Conservation (phyloP, 1,284 basidiomycete genomes). For the Trichosporon ovoides region DNA sequence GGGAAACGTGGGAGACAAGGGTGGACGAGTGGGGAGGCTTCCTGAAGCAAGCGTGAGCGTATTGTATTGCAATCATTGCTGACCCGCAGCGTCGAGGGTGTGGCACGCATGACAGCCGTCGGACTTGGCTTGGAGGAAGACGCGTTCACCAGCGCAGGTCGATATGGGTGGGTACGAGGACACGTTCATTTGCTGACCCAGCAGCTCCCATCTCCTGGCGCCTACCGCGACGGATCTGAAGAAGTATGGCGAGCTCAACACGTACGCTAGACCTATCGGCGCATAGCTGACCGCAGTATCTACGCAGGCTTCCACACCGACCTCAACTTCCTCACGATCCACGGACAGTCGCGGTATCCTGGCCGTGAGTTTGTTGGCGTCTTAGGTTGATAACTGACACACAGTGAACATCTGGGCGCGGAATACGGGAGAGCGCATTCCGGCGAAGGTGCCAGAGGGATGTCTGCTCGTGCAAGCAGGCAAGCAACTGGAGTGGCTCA, state of each 20-base stretch:
- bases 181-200: not conserved
- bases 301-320: constrained; percentile 79
- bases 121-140: constrained; percentile 67
- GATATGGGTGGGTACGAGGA: constrained; percentile 62
- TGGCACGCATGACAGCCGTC: constrained; percentile 74
- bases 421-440: constrained; percentile 79
- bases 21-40: constrained; percentile 75
- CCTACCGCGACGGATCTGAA: constrained; percentile 82
- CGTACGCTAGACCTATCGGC: constrained; percentile 26
- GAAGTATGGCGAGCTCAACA: constrained; percentile 64
- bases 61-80: not conserved
- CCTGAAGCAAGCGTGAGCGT: constrained; percentile 74
- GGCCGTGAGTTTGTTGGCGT: constrained; percentile 43
- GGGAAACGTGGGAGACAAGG: constrained; percentile 58
- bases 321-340: constrained; percentile 63
- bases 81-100: constrained; percentile 61
- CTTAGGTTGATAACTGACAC: constrained; percentile 4
- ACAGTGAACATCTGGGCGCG: constrained; percentile 75
- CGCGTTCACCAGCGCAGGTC: constrained; percentile 68
- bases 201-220: constrained; percentile 76
- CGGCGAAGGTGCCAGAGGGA: constrained; percentile 68
- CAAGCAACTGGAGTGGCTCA: constrained; percentile 84
- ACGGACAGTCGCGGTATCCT: constrained; percentile 65
- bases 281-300: constrained; percentile 55
- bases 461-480: constrained; percentile 70